Evolutionary conservation across 495 filamentous ascomycete species (phyloP), one percentile per base, ranked within the genome.

Genomic region (Massariosphaeria phaeospora): DNA sequence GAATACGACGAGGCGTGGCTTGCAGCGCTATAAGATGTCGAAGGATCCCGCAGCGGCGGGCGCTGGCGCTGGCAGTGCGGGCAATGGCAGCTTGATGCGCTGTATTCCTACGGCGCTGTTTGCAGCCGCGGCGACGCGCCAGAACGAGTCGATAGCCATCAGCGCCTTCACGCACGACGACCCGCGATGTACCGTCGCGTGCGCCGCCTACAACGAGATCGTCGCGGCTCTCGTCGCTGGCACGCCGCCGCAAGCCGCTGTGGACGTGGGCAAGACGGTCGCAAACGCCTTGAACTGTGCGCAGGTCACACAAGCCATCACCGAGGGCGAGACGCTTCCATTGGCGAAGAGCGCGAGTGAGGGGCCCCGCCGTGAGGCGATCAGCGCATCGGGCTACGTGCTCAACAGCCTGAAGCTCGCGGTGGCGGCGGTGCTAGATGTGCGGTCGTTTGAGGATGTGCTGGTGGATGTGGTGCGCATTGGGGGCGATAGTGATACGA

Each of bases 61-160:
- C 18, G 52, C 48, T 1, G 59, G 48, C 21, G 10, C n/a, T 7
- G 57, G 51, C 2, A 39, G 27, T 17, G 57, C 57, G 1, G 57
- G 57, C 26, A 61, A 61, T 51, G 59, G 59, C 18, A 62, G 59
- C 21, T 41, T 62, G 59, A 62, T 62, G 59, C 31, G 59, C 12
- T 62, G 59, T 35, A 35, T 62, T 13, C 41, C 59, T 2, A 57
- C 59, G 7, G 59, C 35, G 8, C 34, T 62, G 4, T 62, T 62
- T 25, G 33, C 27, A 31, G 18, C 11, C 20, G 27, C 34, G 1
- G 52, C 47, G 34, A 35, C 25, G 29, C 15, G 59, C 12, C n/a
- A 26, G 13, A 33, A 24, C 21, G 59, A 57, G 47, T 35, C 24
- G 12, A 49, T 57, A 20, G 52, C 40, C 7, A 62, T 62, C 27